phyloP scores from a whole-genome alignment of 2,329 filamentous ascomycete species.

The Thelonectria discophora region DNA sequence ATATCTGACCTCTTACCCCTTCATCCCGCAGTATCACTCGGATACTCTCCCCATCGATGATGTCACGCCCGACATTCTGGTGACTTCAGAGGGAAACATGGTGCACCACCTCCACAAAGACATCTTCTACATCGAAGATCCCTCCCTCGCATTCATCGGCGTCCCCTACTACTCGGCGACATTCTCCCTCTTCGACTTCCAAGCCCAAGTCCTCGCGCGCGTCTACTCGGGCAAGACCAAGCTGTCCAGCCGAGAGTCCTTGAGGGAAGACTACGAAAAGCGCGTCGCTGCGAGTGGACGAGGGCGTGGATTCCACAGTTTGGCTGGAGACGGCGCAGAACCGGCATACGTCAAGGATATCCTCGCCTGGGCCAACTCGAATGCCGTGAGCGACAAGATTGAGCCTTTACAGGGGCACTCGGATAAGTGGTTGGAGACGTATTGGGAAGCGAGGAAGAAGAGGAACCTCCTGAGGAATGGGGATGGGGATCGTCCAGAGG shows the following conservation, averaged over 20 bases:
- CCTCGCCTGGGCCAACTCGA: slow-evolving; percentile 35
- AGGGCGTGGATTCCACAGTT: slow-evolving; percentile 40
- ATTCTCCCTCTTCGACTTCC: slow-evolving; percentile 75
- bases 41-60: slow-evolving; percentile 51
- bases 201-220: slow-evolving; percentile 68
- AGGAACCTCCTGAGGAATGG: slow-evolving; percentile 23
- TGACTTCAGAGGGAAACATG: slow-evolving; percentile 69
- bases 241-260: slow-evolving; percentile 4
- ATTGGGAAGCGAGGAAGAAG: slow-evolving; percentile 26
- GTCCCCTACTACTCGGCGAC: slow-evolving; percentile 73
- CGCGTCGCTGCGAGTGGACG: slow-evolving; percentile 29
- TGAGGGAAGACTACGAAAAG: slow-evolving; percentile 37
- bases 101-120: slow-evolving; percentile 75
- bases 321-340: slow-evolving; percentile 35
- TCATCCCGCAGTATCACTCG: slow-evolving; percentile 60
- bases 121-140: slow-evolving; percentile 75
- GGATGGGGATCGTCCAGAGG: slow-evolving; percentile 24
- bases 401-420: slow-evolving; percentile 28
- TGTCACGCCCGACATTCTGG: slow-evolving; percentile 62
- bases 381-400: slow-evolving; percentile 3
- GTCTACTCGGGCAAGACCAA: slow-evolving; percentile 60
- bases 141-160: slow-evolving; percentile 70
- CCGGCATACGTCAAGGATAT: slow-evolving; percentile 37
- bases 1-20: slow-evolving; percentile 74
- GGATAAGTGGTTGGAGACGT: slow-evolving; percentile 30